phyloP scores from a whole-genome alignment of 306 rosid genomes.

The Vigna trinervia region DNA sequence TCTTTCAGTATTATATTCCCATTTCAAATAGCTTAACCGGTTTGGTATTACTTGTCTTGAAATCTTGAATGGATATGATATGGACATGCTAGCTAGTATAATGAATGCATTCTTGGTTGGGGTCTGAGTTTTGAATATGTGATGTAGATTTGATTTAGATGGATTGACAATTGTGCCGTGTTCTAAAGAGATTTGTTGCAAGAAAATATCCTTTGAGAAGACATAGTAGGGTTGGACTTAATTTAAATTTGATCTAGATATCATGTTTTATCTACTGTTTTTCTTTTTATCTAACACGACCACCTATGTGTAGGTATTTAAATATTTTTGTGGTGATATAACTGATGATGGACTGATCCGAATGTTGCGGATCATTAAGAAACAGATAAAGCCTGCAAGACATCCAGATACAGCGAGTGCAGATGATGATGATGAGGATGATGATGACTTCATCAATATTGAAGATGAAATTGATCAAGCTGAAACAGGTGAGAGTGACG shows the following conservation, averaged over 20 bases:
- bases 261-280: neutral
- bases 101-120: neutral
- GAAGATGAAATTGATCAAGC: constrained; percentile 84
- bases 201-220: neutral
- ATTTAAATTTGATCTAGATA: neutral
- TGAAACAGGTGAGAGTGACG: constrained; percentile 89
- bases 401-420: constrained; percentile 70
- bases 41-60: neutral
- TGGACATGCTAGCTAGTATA: neutral
- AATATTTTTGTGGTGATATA: constrained; percentile 70
- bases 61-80: constrained; percentile 6
- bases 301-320: constrained; percentile 72
- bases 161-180: neutral
- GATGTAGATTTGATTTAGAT: constrained; percentile 3
- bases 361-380: constrained; percentile 85
- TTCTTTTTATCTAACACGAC: constrained; percentile 32
- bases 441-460: constrained; percentile 74
- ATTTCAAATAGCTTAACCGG: neutral
- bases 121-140: no score
- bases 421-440: constrained; percentile 53
- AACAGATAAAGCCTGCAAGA: constrained; percentile 79
- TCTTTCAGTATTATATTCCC: neutral
- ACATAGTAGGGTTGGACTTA: constrained; percentile 1
- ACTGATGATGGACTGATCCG: constrained; percentile 79
- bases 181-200: neutral